Percentiles rank a stretch among this genome's conserved stretches.
phyloP scores from a whole-genome alignment of 768 basidiomycete genomes.

The Suillus discolor region DNA sequence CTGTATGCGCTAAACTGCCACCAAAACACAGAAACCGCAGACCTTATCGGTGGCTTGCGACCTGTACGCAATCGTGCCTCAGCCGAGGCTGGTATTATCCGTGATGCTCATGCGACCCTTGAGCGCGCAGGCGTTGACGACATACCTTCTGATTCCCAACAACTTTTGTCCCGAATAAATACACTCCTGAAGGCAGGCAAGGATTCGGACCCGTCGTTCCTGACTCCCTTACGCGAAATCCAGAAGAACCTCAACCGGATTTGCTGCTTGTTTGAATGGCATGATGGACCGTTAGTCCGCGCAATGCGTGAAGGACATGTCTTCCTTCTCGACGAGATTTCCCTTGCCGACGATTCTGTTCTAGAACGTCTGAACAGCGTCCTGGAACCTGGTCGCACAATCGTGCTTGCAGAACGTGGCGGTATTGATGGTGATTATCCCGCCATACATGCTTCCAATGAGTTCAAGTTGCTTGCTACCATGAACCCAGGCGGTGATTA shows the following conservation, averaged over 20 bases:
- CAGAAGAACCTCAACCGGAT: slow-evolving; percentile 50
- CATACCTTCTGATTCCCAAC: slow-evolving; percentile 24
- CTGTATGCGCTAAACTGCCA: slow-evolving; percentile 90
- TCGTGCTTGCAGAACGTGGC: slow-evolving; percentile 92
- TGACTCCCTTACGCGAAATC: slow-evolving; percentile 40
- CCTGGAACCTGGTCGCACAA: slow-evolving; percentile 84
- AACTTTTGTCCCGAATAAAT: slow-evolving; percentile 29
- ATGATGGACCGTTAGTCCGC: slow-evolving; percentile 92
- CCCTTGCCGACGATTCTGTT: slow-evolving; percentile 96
- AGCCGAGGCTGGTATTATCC: slow-evolving; percentile 50
- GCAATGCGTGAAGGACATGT: slow-evolving; percentile 87
- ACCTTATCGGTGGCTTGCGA: slow-evolving; percentile 91
- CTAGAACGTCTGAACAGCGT: slow-evolving; percentile 97
- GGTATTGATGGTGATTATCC: slow-evolving; percentile 72
- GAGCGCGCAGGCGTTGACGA: slow-evolving; percentile 40
- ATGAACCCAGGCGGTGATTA: slow-evolving; percentile 99
- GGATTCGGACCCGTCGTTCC: slow-evolving; percentile 34
- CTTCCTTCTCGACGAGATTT: slow-evolving; percentile 95
- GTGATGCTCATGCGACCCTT: slow-evolving; percentile 45
- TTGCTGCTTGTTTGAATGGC: slow-evolving; percentile 93
- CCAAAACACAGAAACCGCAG: slow-evolving; percentile 97
- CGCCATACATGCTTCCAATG: slow-evolving; percentile 59
- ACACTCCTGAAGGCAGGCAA: slow-evolving; percentile 24
- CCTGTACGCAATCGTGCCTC: slow-evolving; percentile 79
- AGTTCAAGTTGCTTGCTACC: slow-evolving; percentile 91